These are phyloP conservation scores for Xylariaceae sp. DNA, from an alignment of 2,329 filamentous ascomycete species.

Conservation along the genomic window DNA sequence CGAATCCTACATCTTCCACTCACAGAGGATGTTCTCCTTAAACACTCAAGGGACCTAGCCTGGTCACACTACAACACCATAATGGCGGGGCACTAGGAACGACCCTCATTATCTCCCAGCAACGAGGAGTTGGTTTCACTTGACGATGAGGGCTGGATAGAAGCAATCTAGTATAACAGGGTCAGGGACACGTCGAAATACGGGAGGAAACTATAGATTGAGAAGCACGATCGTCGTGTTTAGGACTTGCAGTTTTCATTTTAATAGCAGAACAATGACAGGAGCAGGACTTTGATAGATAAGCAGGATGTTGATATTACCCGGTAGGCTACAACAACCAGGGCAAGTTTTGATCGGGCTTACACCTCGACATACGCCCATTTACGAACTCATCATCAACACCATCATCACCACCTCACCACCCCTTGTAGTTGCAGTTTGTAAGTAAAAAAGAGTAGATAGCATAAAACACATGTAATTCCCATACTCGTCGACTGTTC, in stretches of 20 bases:
- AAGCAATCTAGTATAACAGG: background rate
- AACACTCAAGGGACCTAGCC: conserved; percentile 41
- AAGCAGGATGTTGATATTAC: background rate
- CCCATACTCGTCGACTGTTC: background rate
- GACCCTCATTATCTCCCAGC: background rate
- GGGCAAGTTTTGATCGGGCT: background rate
- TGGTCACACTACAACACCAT: conserved; percentile 42
- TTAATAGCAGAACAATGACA: too few species aligned
- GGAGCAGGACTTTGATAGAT: too few species aligned
- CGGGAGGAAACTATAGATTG: too few species aligned
- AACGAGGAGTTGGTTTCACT: background rate
- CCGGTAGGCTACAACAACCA: background rate
- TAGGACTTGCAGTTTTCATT: too few species aligned
- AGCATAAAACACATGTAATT: conserved; percentile 25
- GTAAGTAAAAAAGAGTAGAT: conserved; percentile 26
- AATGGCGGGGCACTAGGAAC: conserved; percentile 36
- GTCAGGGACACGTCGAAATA: too few species aligned
- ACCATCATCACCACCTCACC: background rate
- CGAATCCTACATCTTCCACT: conserved; percentile 42
- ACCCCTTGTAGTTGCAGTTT: background rate
- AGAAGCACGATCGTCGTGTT: too few species aligned
- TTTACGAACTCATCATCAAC: too few species aligned
- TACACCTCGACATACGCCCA: too few species aligned
- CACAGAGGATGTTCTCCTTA: conserved; percentile 43
- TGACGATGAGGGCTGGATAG: background rate